phyloP scores from a whole-genome alignment of 371 early-diverging fungal genomes.

The Mortierella sp. region DNA sequence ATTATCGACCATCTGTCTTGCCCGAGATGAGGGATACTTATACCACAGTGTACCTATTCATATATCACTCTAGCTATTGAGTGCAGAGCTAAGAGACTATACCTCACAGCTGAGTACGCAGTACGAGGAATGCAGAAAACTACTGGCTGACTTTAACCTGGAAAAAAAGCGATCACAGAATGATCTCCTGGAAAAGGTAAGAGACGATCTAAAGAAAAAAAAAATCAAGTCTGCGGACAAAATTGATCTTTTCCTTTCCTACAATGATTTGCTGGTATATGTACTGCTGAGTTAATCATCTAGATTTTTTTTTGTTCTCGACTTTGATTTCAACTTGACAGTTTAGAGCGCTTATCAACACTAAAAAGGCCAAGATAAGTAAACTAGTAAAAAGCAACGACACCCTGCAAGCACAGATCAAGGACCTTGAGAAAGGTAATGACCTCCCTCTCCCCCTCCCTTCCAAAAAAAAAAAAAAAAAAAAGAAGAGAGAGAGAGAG shows the following conservation, averaged over 20 bases:
- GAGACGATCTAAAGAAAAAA: no score
- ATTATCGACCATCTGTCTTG: no score
- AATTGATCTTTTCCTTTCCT: neutral
- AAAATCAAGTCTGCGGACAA: neutral
- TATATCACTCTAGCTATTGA: slow-evolving; percentile 8
- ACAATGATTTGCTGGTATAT: no score
- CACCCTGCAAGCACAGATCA: slow-evolving; percentile 12
- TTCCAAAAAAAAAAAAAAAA: no score
- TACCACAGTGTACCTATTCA: no score
- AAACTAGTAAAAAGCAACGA: slow-evolving; percentile 9
- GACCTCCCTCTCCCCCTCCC: no score
- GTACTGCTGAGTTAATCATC: no score
- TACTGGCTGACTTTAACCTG: slow-evolving; percentile 16
- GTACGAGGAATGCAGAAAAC: slow-evolving; percentile 22
- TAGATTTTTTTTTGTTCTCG: neutral
- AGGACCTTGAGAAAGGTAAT: slow-evolving; percentile 26
- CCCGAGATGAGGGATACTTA: no score
- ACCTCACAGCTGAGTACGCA: slow-evolving; percentile 15
- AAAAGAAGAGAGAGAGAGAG: no score
- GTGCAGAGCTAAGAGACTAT: slow-evolving; percentile 17
- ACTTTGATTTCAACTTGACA: neutral
- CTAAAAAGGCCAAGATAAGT: slow-evolving; percentile 36
- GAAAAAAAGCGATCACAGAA: slow-evolving; percentile 16
- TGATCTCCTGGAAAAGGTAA: slow-evolving; percentile 44
- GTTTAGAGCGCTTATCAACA: slow-evolving; percentile 34